Conservation (phyloP, 2,329 filamentous ascomycete genomes). For the Thelonectria olida region DNA sequence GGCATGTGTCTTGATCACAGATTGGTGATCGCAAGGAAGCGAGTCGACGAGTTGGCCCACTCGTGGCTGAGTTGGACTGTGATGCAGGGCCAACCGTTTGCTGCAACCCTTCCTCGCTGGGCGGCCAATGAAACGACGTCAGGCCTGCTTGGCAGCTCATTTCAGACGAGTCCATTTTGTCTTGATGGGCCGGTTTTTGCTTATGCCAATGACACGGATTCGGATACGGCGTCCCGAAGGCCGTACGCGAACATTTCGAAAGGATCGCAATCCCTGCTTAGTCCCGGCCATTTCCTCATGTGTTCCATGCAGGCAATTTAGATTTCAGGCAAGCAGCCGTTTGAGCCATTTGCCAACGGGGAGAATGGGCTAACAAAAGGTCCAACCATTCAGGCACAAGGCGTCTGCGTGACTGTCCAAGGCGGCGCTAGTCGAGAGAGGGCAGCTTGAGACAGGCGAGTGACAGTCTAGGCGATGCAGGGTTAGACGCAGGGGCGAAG, state of each 20-base stretch:
- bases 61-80: constrained; percentile 1
- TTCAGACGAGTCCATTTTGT: too few species aligned
- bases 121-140: not conserved
- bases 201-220: not conserved
- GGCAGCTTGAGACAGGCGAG: not conserved
- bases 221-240: not conserved
- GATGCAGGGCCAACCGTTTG: constrained; percentile 11
- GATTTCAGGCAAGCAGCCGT: not conserved
- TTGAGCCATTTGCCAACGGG: not conserved
- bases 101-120: not conserved
- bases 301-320: not conserved
- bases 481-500: not conserved
- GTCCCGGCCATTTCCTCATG: constrained; percentile 6
- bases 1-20: constrained; percentile 29
- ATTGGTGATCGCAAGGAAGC: constrained; percentile 21
- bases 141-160: not conserved
- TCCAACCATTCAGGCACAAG: not conserved
- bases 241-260: not conserved
- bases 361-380: not conserved
- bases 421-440: constrained; percentile 6
- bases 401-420: not conserved
- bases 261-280: not conserved
- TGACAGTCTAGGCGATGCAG: not conserved
- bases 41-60: constrained; percentile 4
- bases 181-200: not conserved